Percentiles rank a stretch among this genome's conserved stretches.
phyloP scores from a whole-genome alignment of 805 yeast species.

The Candida cerambycidarum region DNA sequence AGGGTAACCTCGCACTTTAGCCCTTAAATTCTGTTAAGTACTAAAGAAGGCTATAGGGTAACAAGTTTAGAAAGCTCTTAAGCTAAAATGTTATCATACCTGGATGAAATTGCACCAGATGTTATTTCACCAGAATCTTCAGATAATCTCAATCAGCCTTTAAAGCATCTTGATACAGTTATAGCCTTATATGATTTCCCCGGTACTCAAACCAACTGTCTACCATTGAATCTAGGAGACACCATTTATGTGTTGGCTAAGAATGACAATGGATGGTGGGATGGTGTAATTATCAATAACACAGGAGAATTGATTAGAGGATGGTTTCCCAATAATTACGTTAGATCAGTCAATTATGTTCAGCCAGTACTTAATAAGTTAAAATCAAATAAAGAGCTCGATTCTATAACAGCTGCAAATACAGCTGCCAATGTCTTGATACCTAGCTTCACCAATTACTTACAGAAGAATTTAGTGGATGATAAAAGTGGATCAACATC shows the following conservation, averaged over 20 bases:
- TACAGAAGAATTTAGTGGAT: constrained; percentile 38
- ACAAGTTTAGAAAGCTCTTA: neutral
- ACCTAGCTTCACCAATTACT: constrained; percentile 38
- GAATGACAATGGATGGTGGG: constrained; percentile 81
- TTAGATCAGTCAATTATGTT: constrained; percentile 45
- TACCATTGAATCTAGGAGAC: constrained; percentile 63
- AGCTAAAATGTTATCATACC: constrained; percentile 13
- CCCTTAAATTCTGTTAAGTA: constrained; percentile 1
- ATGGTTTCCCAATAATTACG: constrained; percentile 79
- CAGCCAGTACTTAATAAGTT: constrained; percentile 41
- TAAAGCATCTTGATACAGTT: constrained; percentile 55
- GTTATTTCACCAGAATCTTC: constrained; percentile 29
- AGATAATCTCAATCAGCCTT: constrained; percentile 20
- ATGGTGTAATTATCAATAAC: constrained; percentile 52
- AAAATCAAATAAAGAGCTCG: constrained; percentile 40
- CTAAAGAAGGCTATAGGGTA: neutral
- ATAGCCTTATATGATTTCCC: constrained; percentile 57
- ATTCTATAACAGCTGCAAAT: constrained; percentile 45
- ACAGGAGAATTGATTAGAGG: constrained; percentile 57
- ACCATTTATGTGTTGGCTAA: constrained; percentile 67
- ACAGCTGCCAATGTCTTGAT: constrained; percentile 47
- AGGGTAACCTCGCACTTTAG: neutral
- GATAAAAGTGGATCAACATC: constrained; percentile 33
- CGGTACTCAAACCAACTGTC: constrained; percentile 50
- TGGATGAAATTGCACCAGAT: constrained; percentile 44